Base-by-base conservation (phyloP, 352 stramenopile genomes). In the Pythium plurisporium region DNA sequence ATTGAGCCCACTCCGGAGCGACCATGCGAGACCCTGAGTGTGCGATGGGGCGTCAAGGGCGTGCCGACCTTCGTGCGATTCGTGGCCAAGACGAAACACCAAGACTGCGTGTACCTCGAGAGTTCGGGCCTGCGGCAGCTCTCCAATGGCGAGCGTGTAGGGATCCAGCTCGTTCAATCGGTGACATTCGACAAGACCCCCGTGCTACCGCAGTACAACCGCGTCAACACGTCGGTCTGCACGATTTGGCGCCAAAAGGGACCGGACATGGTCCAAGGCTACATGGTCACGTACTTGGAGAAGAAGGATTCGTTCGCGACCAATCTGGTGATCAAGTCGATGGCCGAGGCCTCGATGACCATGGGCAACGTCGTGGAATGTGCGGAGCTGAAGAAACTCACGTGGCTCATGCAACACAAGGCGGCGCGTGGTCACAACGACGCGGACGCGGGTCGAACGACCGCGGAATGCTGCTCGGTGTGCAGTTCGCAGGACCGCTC, bases 351-450 rank as follows among this genome's bases (percentile, higher is more conserved):
- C 3, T 65, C 87, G 51, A 58, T 70, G 40, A 65, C 73, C 14
- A 66, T 68, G 0, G 65, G 65, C 0, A 57, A 46, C 10, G 61
- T 69, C 29, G 67, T 87, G 45, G 45, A 82, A 23, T 81, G 76
- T 57, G 73, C 71, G 9, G 69, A 78, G n/a, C 82, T 87, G 75
- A 81, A 82, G 43, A 90, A 88, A 47, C 70, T 88, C 15, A 48
- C 73, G 55, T 89, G 79, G 76, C 69, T 83, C 34, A 64, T 64
- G 54, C 60, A 57, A 22, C 52, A n/a, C n/a, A n/a, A n/a, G n/a
- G n/a, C n/a, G n/a, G n/a, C n/a, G n/a, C n/a, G n/a, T n/a, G n/a
- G n/a, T n/a, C n/a, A n/a, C n/a, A n/a, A n/a, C n/a, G n/a, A n/a
- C n/a, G n/a, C n/a, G n/a, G n/a, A n/a, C n/a, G n/a, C n/a, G n/a